Evolutionary conservation across 768 basidiomycete species (phyloP), one percentile per base, ranked within the genome.

Genomic region (Nidula microcarpa): DNA sequence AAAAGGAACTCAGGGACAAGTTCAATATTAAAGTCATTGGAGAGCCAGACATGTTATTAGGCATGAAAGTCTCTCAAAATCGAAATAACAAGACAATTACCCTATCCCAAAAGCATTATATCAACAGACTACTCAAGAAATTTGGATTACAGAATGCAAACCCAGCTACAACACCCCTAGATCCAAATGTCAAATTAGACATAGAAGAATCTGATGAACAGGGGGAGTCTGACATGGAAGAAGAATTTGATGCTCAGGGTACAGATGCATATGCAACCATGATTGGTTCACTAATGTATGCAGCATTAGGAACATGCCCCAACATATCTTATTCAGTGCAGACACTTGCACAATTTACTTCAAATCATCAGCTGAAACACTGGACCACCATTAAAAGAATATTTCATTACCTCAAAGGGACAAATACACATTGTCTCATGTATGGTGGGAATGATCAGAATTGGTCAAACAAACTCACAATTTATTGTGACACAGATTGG

Each of bases 11-110:
- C 6, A 55, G 53, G 8, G 36, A 18, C 1, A 51, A 62, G 23
- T 68, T 69, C 36, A 58, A 74, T 8, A 64, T 73, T 2, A 68
- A 64, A 0, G 60, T 63, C 30, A 47, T 73, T 0, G 65, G 74
- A 0, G 51, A 55, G 35, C 61, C 68, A 2, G 57, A 43, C 18
- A 66, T 61, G 54, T 52, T 74, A 3, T 54, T 76, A 4, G 69
- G 72, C 5, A 62, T 74, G 16, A 57, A 69, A 33, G 54, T 76
- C 16, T 47, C 51, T 2, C 57, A 59, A 3, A 55, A 66, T 37
- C 30, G 47, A 1, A 32, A 58, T 11, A 17, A 51, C 4, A 54
- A 61, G 7, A 51, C 55, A 2, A 55, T 75, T 8, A 55, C 63
- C 11, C 50, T 71, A 9, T 64, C 52, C n/a, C 71, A 71, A 46